A percentile compares a stretch with the other conserved stretches of the same genome.
Evolutionary conservation across 306 rosid genomes (phyloP).

Genomic region (Fragaria iinumae): DNA sequence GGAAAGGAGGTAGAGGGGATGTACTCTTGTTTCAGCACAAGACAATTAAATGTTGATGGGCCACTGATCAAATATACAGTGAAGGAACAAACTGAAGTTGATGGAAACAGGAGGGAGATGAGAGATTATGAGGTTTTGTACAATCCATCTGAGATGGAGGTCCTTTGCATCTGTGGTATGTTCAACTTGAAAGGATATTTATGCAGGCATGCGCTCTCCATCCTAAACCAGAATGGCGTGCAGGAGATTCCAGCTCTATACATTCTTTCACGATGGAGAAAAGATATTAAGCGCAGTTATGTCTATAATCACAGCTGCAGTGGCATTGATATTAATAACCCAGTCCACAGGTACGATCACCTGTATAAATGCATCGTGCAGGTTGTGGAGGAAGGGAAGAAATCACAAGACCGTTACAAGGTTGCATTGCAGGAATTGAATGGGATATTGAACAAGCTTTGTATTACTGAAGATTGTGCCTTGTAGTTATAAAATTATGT

Average conservation of each 20-base stretch:
- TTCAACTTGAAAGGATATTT: slow-evolving; percentile 67
- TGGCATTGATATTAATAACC: slow-evolving; percentile 52
- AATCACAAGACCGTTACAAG: slow-evolving; percentile 48
- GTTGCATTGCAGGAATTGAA: slow-evolving; percentile 41
- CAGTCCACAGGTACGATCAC: slow-evolving; percentile 59
- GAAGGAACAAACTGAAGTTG: slow-evolving; percentile 49
- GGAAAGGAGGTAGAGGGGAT: slow-evolving; percentile 60
- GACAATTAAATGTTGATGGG: slow-evolving; percentile 51
- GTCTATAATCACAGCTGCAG: slow-evolving; percentile 38
- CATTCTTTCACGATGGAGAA: slow-evolving; percentile 66
- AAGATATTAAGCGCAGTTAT: slow-evolving; percentile 51
- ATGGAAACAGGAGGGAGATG: slow-evolving; percentile 43
- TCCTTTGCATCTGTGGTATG: slow-evolving; percentile 61
- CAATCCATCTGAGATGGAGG: slow-evolving; percentile 58
- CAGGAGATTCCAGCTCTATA: slow-evolving; percentile 64
- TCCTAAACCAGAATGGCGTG: slow-evolving; percentile 57
- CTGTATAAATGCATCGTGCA: slow-evolving; percentile 56
- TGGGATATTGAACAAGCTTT: slow-evolving; percentile 57
- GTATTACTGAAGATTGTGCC: slow-evolving; percentile 30
- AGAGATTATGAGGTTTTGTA: slow-evolving; percentile 61
- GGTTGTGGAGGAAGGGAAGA: slow-evolving; percentile 70
- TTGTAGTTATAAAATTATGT: background rate
- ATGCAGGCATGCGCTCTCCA: slow-evolving; percentile 63
- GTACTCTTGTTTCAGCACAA: slow-evolving; percentile 53
- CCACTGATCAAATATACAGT: slow-evolving; percentile 50